Evolutionary conservation across 352 stramenopile genomes (phyloP).

Genomic region (Pythium chondricola): DNA sequence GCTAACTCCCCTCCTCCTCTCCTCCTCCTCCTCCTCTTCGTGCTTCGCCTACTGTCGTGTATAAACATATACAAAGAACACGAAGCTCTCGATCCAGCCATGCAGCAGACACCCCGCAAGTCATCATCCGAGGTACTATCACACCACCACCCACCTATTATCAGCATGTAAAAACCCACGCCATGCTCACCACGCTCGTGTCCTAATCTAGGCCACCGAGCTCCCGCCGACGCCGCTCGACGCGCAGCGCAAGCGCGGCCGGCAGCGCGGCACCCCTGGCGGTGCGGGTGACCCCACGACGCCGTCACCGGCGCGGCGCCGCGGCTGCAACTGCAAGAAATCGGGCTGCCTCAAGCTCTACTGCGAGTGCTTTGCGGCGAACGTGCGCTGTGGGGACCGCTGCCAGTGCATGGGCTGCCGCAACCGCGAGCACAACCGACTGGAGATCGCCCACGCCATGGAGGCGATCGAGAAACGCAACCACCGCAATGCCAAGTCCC

Average conservation of each 20-base stretch:
- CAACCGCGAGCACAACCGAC: slow-evolving; percentile 56
- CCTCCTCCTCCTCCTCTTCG: too few species aligned
- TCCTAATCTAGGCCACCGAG: slow-evolving; percentile 2
- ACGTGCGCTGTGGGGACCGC: slow-evolving; percentile 42
- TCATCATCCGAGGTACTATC: too few species aligned
- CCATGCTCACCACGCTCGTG: too few species aligned
- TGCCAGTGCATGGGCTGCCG: slow-evolving; percentile 77
- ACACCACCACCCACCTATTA: too few species aligned
- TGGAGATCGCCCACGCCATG: slow-evolving; percentile 50
- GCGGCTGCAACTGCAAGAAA: slow-evolving; percentile 95
- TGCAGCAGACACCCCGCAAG: too few species aligned
- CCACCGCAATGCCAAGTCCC: slow-evolving; percentile 40
- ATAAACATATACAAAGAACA: too few species aligned
- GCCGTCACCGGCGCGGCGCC: slow-evolving; percentile 23
- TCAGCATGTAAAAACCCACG: too few species aligned
- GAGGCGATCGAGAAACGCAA: slow-evolving; percentile 46
- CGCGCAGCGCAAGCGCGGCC: slow-evolving; percentile 8
- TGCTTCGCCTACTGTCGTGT: too few species aligned
- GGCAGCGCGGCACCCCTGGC: background rate
- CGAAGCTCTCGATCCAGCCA: too few species aligned
- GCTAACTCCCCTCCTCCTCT: too few species aligned
- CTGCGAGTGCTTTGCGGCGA: slow-evolving; percentile 71
- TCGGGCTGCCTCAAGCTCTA: slow-evolving; percentile 95
- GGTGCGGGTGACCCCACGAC: slow-evolving; percentile 1
- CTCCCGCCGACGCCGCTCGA: slow-evolving; percentile 7